Evolutionary conservation across 192 early-diverging fungal species (phyloP).

Genomic region (Umbelopsis sp.): DNA sequence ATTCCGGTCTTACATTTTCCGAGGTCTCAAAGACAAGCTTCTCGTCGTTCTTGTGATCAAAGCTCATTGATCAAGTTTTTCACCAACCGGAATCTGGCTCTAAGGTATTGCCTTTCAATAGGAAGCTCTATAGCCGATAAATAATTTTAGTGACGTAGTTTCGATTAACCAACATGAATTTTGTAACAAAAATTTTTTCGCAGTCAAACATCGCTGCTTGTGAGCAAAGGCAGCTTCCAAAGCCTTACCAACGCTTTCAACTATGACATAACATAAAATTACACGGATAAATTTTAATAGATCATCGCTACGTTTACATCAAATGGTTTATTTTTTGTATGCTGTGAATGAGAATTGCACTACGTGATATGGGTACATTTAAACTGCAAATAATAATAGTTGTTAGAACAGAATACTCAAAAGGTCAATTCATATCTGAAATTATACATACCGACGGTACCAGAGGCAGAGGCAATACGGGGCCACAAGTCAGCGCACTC

Average conservation of each 20-base stretch:
- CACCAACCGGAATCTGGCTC: constrained; percentile 5
- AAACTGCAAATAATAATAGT: background rate
- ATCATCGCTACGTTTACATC: background rate
- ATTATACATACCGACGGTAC: constrained; percentile 65
- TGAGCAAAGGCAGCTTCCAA: too few relatives aligned
- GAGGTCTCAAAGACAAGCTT: constrained; percentile 81
- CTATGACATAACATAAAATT: too few relatives aligned
- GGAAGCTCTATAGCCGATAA: background rate
- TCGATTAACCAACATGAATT: background rate
- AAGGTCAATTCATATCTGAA: background rate
- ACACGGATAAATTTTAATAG: too few relatives aligned
- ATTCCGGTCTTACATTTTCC: constrained; percentile 73
- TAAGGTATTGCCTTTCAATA: background rate
- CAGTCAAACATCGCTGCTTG: too few relatives aligned
- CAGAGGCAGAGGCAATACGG: constrained; percentile 93
- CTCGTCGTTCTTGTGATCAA: constrained; percentile 49
- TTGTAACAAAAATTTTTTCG: constrained; percentile 5
- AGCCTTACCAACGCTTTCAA: too few relatives aligned
- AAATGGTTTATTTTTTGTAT: constrained; percentile 11
- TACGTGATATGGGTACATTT: background rate
- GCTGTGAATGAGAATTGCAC: constrained; percentile 10
- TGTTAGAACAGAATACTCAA: too few relatives aligned
- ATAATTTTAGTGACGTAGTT: background rate
- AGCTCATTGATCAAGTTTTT: constrained; percentile 29
- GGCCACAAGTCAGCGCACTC: constrained; percentile 99